These are phyloP conservation scores for Gnomoniopsis sp. DNA, from an alignment of 2,329 filamentous ascomycete genomes.

Conservation along the genomic window DNA sequence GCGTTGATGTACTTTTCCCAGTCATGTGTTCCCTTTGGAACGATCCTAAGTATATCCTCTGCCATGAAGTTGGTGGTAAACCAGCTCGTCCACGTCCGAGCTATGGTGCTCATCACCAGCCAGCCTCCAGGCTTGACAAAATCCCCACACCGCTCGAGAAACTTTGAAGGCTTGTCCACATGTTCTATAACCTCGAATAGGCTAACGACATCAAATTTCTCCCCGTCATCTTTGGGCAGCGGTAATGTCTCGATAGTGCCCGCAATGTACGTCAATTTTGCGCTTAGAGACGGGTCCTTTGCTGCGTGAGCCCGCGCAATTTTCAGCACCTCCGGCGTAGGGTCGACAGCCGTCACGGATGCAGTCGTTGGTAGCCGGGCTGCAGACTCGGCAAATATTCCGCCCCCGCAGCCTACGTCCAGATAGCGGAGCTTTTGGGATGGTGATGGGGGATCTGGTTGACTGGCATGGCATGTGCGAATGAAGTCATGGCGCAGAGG, in stretches of 20 bases:
- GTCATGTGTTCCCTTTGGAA: conserved; percentile 90
- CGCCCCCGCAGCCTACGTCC: conserved; percentile 92
- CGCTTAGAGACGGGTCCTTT: conserved; percentile 64
- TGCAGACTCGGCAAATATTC: conserved; percentile 90
- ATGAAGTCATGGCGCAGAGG: conserved; percentile 94
- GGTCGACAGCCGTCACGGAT: conserved; percentile 74
- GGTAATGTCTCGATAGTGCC: conserved; percentile 71
- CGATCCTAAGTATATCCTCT: conserved; percentile 81
- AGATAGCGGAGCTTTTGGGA: conserved; percentile 63
- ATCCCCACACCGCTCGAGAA: conserved; percentile 66
- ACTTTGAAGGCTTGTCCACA: conserved; percentile 70
- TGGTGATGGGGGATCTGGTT: conserved; percentile 34
- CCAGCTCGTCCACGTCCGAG: conserved; percentile 84
- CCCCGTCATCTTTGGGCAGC: conserved; percentile 31
- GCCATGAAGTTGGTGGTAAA: conserved; percentile 89
- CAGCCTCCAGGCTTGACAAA: conserved; percentile 89
- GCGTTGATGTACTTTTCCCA: conserved; percentile 96
- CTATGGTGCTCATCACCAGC: conserved; percentile 90
- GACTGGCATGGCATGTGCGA: conserved; percentile 61
- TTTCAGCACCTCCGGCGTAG: conserved; percentile 67
- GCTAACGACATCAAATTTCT: conserved; percentile 74
- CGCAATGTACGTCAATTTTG: conserved; percentile 69
- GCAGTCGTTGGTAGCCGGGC: conserved; percentile 63
- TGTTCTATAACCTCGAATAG: conserved; percentile 97
- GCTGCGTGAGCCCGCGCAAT: conserved; percentile 75